Evolutionary conservation across 176 grass and related monocot species (phyloP), one percentile per base, ranked within the genome.

Genomic region (Leersia perrieri): DNA sequence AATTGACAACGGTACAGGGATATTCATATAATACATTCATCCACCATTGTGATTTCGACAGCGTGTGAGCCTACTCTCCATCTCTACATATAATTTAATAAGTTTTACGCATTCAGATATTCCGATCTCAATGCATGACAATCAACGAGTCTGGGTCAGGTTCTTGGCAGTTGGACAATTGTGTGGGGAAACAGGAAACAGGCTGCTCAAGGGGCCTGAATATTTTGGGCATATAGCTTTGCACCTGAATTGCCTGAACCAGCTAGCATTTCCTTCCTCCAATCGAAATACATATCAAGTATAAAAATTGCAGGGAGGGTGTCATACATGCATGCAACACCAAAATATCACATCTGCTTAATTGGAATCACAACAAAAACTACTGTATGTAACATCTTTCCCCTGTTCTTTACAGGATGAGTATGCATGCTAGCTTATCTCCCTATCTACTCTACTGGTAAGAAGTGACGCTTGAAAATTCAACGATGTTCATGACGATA

Each of bases 111-210:
- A 18, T 15, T 18, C 15, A 18, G 45, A 49, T 49, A 49, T 49
- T 49, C 45, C 26, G 22, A 35, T 51, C 62, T 34, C 8, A n/a
- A 38, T 27, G 63, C 44, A 55, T 27, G 31, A 16, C 42, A 68
- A 25, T 34, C 9, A 32, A 68, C 42, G 25, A 68, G 63, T 33
- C 68, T 1, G 1, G 32, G 16, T n/a, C 22, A 79, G 39, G 11
- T 68, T 49, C 63, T 14, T 27, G 33, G n/a, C 47, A 27, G 33
- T 58, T 38, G 47, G 33, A 34, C 11, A 53, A 1, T 44, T 72
- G 79, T 41, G 67, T 72, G 53, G 11, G 69, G 12, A 71, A 55
- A 81, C 1, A 60, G 27, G 78, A 32, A 81, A 60, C 33, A 81
- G 34, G 9, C 65, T n/a, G 66, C 11, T 60, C 1, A 39, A 70